These are phyloP conservation scores for Hortaea sp. DNA, from an alignment of 2,329 filamentous ascomycete genomes.

Conservation along the genomic window DNA sequence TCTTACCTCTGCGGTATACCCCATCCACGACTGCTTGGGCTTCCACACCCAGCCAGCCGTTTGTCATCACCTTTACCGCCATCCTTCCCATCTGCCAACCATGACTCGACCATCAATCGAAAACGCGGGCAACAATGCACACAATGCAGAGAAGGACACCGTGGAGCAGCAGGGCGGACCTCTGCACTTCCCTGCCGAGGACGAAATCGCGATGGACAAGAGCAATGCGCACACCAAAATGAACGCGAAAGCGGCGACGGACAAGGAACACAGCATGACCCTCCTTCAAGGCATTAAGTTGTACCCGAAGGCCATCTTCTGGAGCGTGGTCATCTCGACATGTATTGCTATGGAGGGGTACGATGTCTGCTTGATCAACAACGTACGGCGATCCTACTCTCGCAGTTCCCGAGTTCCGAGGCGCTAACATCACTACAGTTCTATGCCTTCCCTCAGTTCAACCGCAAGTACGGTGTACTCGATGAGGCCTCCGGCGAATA, in stretches of 20 bases:
- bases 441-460: slow-evolving; percentile 44
- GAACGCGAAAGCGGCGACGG: slow-evolving; percentile 36
- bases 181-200: slow-evolving; percentile 18
- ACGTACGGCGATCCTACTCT: slow-evolving; percentile 41
- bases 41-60: too few species aligned
- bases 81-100: neutral
- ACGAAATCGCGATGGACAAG: slow-evolving; percentile 21
- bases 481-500: slow-evolving; percentile 28
- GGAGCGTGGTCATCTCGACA: slow-evolving; percentile 79
- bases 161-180: slow-evolving; percentile 12
- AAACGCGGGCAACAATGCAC: neutral
- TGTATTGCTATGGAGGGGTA: slow-evolving; percentile 90
- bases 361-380: slow-evolving; percentile 70
- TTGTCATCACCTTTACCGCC: too few species aligned
- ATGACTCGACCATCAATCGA: neutral
- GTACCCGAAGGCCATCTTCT: slow-evolving; percentile 78
- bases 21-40: too few species aligned
- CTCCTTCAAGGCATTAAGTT: slow-evolving; percentile 66
- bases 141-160: slow-evolving; percentile 4
- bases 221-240: slow-evolving; percentile 22
- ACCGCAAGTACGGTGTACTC: slow-evolving; percentile 32
- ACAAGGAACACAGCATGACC: slow-evolving; percentile 41
- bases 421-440: slow-evolving; percentile 27
- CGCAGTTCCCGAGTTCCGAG: slow-evolving; percentile 25
- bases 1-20: too few species aligned